Evolutionary conservation across 306 rosid genomes (phyloP).

Genomic region (Sicyos edulis): DNA sequence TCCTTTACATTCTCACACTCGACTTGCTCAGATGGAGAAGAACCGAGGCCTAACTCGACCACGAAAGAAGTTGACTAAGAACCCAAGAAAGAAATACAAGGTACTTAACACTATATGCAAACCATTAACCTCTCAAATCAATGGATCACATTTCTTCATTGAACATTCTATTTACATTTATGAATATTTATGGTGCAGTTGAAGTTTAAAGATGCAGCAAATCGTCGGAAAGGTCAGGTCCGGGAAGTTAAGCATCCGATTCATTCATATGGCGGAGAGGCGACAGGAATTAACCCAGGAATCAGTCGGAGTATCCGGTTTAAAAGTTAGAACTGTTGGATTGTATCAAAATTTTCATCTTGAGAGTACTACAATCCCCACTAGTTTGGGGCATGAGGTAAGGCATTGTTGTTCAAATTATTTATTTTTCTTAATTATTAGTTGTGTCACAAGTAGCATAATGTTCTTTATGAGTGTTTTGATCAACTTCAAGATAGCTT

Average conservation of each 20-base stretch:
- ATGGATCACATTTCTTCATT: background rate
- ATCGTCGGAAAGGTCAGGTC: slow-evolving; percentile 62
- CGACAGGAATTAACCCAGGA: slow-evolving; percentile 63
- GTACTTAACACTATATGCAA: slow-evolving; percentile 32
- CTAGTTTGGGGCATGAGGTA: background rate
- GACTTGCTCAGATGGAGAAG: slow-evolving; percentile 54
- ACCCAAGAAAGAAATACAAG: slow-evolving; percentile 93
- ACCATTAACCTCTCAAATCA: background rate
- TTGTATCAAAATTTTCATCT: background rate
- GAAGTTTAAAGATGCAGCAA: slow-evolving; percentile 62
- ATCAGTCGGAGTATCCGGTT: slow-evolving; percentile 72
- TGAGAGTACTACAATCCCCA: slow-evolving; percentile 7
- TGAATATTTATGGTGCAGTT: slow-evolving; percentile 36
- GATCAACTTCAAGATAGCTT: background rate
- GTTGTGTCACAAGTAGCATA: background rate
- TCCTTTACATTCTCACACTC: slow-evolving; percentile 14
- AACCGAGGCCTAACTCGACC: slow-evolving; percentile 71
- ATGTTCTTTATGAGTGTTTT: background rate
- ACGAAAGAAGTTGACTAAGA: slow-evolving; percentile 65
- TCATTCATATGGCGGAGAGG: slow-evolving; percentile 66
- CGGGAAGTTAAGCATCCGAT: slow-evolving; percentile 42
- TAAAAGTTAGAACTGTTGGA: slow-evolving; percentile 24
- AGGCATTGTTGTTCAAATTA: background rate
- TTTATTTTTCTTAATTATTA: background rate
- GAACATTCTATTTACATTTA: slow-evolving; percentile 8